Evolutionary conservation across 31 red algal species (phyloP), one percentile per base, ranked within the genome.

Genomic region (Asparagopsis taxiformis): DNA sequence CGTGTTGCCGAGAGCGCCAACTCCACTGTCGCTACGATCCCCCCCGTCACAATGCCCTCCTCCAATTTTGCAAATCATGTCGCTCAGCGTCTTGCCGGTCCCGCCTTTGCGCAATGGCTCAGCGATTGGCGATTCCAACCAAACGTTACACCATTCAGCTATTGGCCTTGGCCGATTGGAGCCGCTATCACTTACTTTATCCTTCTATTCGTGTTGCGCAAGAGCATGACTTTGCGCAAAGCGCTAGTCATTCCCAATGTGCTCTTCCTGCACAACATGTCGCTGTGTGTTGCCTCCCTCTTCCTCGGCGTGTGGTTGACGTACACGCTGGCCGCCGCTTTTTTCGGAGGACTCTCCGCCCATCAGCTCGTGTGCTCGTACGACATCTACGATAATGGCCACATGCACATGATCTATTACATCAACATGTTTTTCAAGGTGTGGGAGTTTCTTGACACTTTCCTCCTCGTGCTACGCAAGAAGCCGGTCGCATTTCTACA

Each of bases 391-490:
- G 81, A 93, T 19, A 83, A 93, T 71, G 94, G 94, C 6, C 70
- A 91, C 13, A 46, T 98, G 34, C 94, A 98, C 59, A 63, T 91
- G 70, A 71, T 98, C 25, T 98, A 98, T 73, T 90, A 82, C 59
- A 64, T 91, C 39, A 98, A 93, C 76, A 89, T 89, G 75, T 81
- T 91, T 25, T 88, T 85, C 80, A 94, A 98, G 62, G 78, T 91
- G 52, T 82, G 82, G 68, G 95, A 98, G 80, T 87, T 98, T 65
- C 22, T 82, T 11, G 95, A 98, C 70, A 98, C 95, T 10, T 72
- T 94, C 50, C 62, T 98, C 49, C 77, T 98, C 16, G 95, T 79
- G 51, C 39, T 88, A 15, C 72, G 86, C 54, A 98, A 94, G 68
- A 77, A 85, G 32, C 79, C 53, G 22, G 79, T 98, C 44, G 80